Evolutionary conservation across 2,329 filamentous ascomycete genomes (phyloP), one percentile per base, ranked within the genome.

Genomic region (Sporothrix protearum): DNA sequence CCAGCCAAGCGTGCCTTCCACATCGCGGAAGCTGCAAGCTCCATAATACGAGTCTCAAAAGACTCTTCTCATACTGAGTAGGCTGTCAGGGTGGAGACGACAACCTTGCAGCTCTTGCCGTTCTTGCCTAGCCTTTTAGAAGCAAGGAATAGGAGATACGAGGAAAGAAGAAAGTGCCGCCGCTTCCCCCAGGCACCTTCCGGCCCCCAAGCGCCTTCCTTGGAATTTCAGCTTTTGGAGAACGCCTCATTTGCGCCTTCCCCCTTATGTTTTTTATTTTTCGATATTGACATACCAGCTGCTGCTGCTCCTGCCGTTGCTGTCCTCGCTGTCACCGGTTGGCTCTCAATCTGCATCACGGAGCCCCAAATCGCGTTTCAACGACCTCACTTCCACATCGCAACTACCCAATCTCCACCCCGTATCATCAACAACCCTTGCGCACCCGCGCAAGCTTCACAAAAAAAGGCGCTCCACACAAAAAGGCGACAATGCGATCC

Each of bases 221-320:
- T 45, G n/a, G 36, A 33, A 39, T 16, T 14, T 64, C 57, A 66
- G 59, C 59, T 66, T 42, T 66, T 22, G 25, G 9, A 22, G 22
- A 25, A 42, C 57, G 22, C 69, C 45, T 64, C 55, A n/a, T 42
- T 70, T n/a, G 59, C 69, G 69, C 69, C 66, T 71, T 64, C 59
- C 69, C 69, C 36, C 45, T 64, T 64, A 39, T 45, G 55, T 53
- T 19, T 45, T 14, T 45, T 45, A 19, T 45, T 47, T 47, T 19
- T 28, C 33, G 5, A 57, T 57, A 71, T 71, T 66, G 59, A 55
- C 69, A 45, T 28, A 16, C n/a, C n/a, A 22, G 33, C 36, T 63
- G 25, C 63, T 28, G 42, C 47, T n/a, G 22, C 22, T 59, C 33
- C 51, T 49, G 28, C n/a, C n/a, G 33, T 30, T 49, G 16, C 59